Evolutionary conservation across 192 early-diverging fungal genomes (phyloP).

Genomic region (Spizellomyces punctatus): DNA sequence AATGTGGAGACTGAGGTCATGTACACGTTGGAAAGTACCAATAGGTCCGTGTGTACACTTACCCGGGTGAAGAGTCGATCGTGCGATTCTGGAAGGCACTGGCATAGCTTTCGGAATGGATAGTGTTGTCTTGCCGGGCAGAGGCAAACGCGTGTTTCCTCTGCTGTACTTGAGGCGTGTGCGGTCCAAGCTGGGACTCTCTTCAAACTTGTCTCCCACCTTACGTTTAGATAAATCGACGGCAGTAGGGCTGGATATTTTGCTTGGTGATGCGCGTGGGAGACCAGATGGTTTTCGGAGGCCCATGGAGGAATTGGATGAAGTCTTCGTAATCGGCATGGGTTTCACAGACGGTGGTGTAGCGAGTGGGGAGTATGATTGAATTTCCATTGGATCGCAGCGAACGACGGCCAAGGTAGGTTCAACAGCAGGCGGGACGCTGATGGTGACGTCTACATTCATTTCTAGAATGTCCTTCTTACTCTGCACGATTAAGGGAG

Average conservation of each 20-base stretch:
- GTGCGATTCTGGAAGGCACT: not conserved
- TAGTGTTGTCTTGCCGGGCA: not conserved
- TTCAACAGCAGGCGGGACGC: not conserved
- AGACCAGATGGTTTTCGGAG: not conserved
- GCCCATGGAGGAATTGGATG: not conserved
- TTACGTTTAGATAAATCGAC: slow-evolving; percentile 2
- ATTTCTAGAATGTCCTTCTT: not conserved
- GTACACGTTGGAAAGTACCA: too few species aligned
- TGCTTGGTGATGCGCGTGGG: slow-evolving; percentile 2
- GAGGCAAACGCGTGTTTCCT: slow-evolving; percentile 3
- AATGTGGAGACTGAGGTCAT: too few species aligned
- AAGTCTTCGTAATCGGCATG: not conserved
- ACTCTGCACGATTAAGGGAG: too few species aligned
- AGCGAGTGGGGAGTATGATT: not conserved
- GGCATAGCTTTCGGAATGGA: not conserved
- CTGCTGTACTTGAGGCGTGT: slow-evolving; percentile 5
- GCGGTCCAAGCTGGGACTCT: not conserved
- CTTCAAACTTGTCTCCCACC: slow-evolving; percentile 12
- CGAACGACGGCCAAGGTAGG: not conserved
- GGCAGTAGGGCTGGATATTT: not conserved
- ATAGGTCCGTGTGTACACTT: too few species aligned
- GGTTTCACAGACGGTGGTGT: not conserved
- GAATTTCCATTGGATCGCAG: not conserved
- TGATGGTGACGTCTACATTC: not conserved
- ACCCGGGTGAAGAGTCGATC: not conserved